Percentiles rank a stretch among this genome's conserved stretches.
Evolutionary conservation across 2,329 filamentous ascomycete species (phyloP).

Genomic region (Aureobasidium sp.): DNA sequence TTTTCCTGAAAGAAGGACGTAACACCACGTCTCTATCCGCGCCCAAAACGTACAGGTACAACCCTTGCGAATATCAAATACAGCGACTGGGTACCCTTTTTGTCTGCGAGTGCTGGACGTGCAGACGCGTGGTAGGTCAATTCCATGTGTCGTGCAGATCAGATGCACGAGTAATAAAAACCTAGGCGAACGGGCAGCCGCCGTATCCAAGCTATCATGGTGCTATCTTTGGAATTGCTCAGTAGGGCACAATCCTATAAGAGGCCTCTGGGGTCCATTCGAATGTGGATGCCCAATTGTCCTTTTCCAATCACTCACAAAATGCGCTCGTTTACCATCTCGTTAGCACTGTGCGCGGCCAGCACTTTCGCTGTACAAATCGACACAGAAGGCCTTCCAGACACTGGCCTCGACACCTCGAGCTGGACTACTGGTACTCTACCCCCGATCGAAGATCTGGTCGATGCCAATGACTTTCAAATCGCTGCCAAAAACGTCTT

Average conservation of each 20-base stretch:
- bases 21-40: background rate
- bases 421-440: constrained; percentile 22
- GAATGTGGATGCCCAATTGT: background rate
- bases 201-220: background rate
- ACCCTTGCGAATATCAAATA: background rate
- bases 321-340: background rate
- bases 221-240: background rate
- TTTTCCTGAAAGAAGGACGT: no score
- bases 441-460: constrained; percentile 23
- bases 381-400: constrained; percentile 25
- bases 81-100: background rate
- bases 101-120: background rate
- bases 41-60: background rate
- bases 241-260: background rate
- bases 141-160: background rate
- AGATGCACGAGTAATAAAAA: background rate
- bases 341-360: background rate
- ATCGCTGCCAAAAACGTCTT: constrained; percentile 37
- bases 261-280: background rate
- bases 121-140: background rate
- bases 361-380: constrained; percentile 14
- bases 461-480: constrained; percentile 25
- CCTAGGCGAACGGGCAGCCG: background rate
- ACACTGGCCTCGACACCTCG: constrained; percentile 25
- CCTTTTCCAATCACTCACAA: background rate